Conservation (phyloP, 2,329 filamentous ascomycete species). For the Hortaea sp. region DNA sequence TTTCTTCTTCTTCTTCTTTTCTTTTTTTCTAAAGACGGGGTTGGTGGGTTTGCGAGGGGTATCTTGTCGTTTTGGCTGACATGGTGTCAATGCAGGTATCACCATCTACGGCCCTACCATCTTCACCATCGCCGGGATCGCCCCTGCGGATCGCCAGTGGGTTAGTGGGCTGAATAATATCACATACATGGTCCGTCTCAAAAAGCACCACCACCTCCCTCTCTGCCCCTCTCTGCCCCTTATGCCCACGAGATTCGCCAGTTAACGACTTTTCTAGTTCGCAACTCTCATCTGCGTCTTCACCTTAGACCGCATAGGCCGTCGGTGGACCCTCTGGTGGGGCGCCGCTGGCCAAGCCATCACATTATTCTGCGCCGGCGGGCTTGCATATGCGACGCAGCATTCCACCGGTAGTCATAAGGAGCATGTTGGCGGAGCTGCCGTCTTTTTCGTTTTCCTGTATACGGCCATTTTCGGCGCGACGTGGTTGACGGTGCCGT, state of each 20-base stretch:
- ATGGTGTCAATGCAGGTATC: constrained; percentile 8
- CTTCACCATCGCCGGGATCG: constrained; percentile 25
- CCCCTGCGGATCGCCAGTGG: constrained; percentile 30
- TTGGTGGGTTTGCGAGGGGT: too few relatives aligned
- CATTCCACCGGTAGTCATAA: neutral
- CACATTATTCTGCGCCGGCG: constrained; percentile 24
- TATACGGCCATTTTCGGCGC: constrained; percentile 57
- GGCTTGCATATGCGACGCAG: constrained; percentile 2
- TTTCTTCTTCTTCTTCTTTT: neutral
- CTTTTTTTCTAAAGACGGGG: too few relatives aligned
- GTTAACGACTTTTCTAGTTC: constrained; percentile 19
- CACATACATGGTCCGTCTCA: neutral
- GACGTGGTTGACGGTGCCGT: constrained; percentile 49
- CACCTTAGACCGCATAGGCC: constrained; percentile 26
- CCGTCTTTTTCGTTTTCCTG: constrained; percentile 61
- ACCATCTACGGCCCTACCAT: constrained; percentile 29
- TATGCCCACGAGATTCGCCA: too few relatives aligned
- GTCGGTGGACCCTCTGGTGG: constrained; percentile 26
- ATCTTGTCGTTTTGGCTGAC: too few relatives aligned
- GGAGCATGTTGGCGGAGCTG: constrained; percentile 34
- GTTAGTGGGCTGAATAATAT: constrained; percentile 32
- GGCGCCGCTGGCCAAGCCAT: constrained; percentile 25
- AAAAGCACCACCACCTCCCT: neutral
- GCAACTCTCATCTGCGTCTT: constrained; percentile 27
- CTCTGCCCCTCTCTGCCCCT: neutral